Percentiles rank a stretch among this genome's conserved stretches.
Evolutionary conservation across 257 asterid genomes (phyloP).

Genomic region (Solanum chilense): DNA sequence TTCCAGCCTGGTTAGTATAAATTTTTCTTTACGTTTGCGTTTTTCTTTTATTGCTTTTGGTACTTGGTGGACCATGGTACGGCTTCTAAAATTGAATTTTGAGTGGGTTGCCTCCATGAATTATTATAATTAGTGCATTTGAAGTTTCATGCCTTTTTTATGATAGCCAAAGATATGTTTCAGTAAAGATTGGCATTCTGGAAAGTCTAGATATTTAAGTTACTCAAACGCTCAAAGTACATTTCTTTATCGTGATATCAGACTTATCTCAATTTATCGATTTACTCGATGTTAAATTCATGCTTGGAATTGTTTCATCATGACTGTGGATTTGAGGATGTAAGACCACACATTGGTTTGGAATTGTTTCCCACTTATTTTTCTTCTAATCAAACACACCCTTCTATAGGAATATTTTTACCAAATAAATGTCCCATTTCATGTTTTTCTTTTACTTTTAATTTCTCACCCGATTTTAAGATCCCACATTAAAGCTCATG

Average conservation of each 20-base stretch:
- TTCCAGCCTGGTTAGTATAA: background rate
- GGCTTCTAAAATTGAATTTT: background rate
- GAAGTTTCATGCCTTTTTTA: background rate
- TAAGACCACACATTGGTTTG: background rate
- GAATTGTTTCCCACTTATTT: background rate
- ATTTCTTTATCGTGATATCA: background rate
- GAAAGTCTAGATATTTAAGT: background rate
- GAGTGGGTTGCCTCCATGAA: background rate
- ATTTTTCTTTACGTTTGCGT: background rate
- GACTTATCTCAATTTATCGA: background rate
- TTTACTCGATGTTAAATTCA: background rate
- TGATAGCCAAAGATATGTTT: background rate
- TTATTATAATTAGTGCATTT: background rate
- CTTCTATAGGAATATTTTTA: no score
- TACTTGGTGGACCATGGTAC: background rate
- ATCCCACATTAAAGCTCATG: background rate
- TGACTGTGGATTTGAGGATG: background rate
- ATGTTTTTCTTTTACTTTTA: background rate
- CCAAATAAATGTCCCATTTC: background rate
- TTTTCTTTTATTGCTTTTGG: background rate
- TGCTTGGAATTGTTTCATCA: background rate
- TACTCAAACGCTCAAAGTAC: background rate
- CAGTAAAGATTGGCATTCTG: background rate
- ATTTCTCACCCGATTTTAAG: fast-evolving
- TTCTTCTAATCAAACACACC: background rate